Conservation (phyloP, 495 filamentous ascomycete species). For the Annulohypoxylon moriforme region DNA sequence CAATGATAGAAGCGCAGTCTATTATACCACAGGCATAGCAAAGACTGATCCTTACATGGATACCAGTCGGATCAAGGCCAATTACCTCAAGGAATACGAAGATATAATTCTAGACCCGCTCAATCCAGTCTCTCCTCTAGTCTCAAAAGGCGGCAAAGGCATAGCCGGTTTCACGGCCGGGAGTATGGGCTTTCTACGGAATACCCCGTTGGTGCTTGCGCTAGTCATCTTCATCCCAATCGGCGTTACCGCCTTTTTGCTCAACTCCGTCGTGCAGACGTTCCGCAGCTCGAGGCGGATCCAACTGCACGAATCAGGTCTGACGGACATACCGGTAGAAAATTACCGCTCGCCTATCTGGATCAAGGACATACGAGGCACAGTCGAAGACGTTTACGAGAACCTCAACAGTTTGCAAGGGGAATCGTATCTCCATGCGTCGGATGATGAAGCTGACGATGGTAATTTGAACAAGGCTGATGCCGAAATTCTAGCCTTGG, state of each 20-base stretch:
- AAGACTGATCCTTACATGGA: slow-evolving; percentile 80
- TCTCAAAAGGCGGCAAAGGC: slow-evolving; percentile 45
- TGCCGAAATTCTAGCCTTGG: slow-evolving; percentile 47
- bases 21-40: slow-evolving; percentile 83
- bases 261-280: slow-evolving; percentile 81
- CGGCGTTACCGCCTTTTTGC: slow-evolving; percentile 72
- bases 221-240: slow-evolving; percentile 75
- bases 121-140: slow-evolving; percentile 66
- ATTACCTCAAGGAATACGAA: slow-evolving; percentile 79
- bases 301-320: slow-evolving; percentile 76
- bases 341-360: slow-evolving; percentile 82
- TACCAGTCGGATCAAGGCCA: slow-evolving; percentile 71
- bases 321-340: slow-evolving; percentile 68
- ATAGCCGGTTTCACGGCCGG: slow-evolving; percentile 37
- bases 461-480: slow-evolving; percentile 33
- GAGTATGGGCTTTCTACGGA: slow-evolving; percentile 44
- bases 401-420: slow-evolving; percentile 70
- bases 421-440: slow-evolving; percentile 69
- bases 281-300: slow-evolving; percentile 78
- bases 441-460: slow-evolving; percentile 49
- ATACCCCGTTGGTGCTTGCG: slow-evolving; percentile 69
- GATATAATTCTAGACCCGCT: slow-evolving; percentile 78
- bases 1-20: slow-evolving; percentile 83
- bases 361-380: slow-evolving; percentile 74
- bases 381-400: slow-evolving; percentile 79